phyloP scores from a whole-genome alignment of 2,329 filamentous ascomycete genomes.

The Neofusicoccum parvum region DNA sequence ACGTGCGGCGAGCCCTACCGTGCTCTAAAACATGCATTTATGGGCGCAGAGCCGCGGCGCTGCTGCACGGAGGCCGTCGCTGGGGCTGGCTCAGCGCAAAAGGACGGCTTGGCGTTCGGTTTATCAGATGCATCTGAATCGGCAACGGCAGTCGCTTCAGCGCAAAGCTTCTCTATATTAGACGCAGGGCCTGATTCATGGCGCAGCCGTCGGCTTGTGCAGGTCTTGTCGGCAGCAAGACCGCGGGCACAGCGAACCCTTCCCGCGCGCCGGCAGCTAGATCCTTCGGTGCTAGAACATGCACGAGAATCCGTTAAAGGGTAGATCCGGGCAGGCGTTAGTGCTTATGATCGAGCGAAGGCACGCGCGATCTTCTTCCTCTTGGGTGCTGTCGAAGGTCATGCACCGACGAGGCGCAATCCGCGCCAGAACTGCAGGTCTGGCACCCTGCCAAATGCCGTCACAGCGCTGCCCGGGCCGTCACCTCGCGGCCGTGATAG shows the following conservation, averaged over 20 bases:
- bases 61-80: neutral
- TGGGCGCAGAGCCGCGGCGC: neutral
- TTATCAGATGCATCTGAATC: slow-evolving; percentile 7
- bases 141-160: slow-evolving; percentile 2
- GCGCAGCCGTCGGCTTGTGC: neutral
- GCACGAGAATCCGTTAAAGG: slow-evolving; percentile 7
- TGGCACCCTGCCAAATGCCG: neutral
- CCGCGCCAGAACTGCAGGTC: neutral
- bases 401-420: neutral
- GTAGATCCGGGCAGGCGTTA: slow-evolving; percentile 16
- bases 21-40: neutral
- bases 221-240: neutral
- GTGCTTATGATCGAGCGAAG: slow-evolving; percentile 12
- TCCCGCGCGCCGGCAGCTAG: neutral
- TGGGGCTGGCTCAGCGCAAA: neutral
- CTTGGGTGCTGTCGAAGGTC: neutral
- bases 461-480: neutral
- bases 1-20: too few species aligned
- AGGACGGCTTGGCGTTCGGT: neutral
- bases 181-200: slow-evolving; percentile 12
- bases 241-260: neutral
- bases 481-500: neutral
- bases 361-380: neutral
- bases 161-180: slow-evolving; percentile 12
- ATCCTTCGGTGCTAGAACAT: slow-evolving; percentile 6